Evolutionary conservation across 371 early-diverging fungal genomes (phyloP), one percentile per base, ranked within the genome.

Genomic region (Circinella umbellata): DNA sequence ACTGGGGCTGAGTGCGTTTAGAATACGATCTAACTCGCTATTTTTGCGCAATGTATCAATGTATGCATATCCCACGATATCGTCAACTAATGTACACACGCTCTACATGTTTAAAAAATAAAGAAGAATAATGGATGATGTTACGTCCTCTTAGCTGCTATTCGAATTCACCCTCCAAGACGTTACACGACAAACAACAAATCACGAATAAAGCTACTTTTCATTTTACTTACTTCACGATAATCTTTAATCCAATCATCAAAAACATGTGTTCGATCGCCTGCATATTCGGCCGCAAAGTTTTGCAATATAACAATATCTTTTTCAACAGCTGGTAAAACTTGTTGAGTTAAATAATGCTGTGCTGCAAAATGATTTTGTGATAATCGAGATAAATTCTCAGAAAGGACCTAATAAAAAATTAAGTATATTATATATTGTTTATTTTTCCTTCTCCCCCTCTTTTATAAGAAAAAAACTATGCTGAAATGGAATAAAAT

Each of bases 321-420:
- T 8, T 74, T 73, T 38, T 84, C 76, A 6, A 94, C 78, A 1
- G 85, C 86, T 36, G 93, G 91, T 27, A 86, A 75, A 35, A 93
- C 88, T 61, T 89, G 87, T 3, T 79, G 80, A 35, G 83, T 73
- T 18, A 92, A 68, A 76, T 89, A 94, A 74, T 92, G 88, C 54
- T 82, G 80, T 20, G 92, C 87, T 9, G 94, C 91, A 77, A 90
- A 91, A 66, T 86, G 83, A 70, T 92, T 90, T 42, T 88, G 78
- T 0, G 91, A 84, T 47, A 92, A 74, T 11, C 89, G 83, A 3
- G 86, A 69, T 46, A 92, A 64, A 67, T 92, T 92, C 61, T 91
- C 89, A 9, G 91, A 85, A 4, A 94, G 72, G 39, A 80, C 78
- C 59, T 69, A 36, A 36, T 35, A 11, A 9, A 42, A 42, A 42